Evolutionary conservation across 75 land plant genomes (phyloP).

Genomic region (Ceratopteris richardii): DNA sequence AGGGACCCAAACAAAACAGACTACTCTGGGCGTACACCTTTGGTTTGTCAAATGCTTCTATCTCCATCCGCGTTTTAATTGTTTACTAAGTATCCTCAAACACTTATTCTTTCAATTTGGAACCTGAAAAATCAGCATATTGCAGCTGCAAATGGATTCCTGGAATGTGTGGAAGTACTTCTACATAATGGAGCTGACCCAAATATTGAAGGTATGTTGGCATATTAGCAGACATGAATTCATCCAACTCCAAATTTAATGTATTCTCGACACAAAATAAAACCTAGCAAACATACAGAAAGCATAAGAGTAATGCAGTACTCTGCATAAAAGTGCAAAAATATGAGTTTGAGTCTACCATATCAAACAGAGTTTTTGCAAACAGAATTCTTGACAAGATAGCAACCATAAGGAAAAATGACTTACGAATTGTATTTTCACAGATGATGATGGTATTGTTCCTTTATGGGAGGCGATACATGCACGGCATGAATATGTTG

Average conservation of each 20-base stretch:
- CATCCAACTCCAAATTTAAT: too few species aligned
- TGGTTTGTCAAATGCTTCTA: conserved; percentile 34
- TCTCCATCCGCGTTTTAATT: neutral
- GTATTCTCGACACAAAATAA: too few species aligned
- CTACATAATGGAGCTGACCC: conserved; percentile 46
- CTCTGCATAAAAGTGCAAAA: too few species aligned
- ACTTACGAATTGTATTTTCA: neutral
- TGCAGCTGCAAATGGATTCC: conserved; percentile 61
- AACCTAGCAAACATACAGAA: too few species aligned
- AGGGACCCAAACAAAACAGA: conserved; percentile 61
- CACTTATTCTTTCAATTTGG: neutral
- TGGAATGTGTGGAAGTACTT: conserved; percentile 54
- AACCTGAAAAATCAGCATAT: conserved; percentile 38
- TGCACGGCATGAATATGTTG: conserved; percentile 5
- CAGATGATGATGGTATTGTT: conserved; percentile 12
- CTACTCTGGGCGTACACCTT: conserved; percentile 68
- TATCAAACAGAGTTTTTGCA: too few species aligned
- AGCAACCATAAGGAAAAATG: too few species aligned
- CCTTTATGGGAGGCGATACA: conserved; percentile 12
- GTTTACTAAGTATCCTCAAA: neutral
- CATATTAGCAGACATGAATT: neutral
- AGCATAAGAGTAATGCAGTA: too few species aligned
- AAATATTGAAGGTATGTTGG: conserved; percentile 42
- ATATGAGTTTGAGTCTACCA: too few species aligned
- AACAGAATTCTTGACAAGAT: too few species aligned